phyloP scores from a whole-genome alignment of 2,329 filamentous ascomycete genomes.

The Ploettnerulaceae sp. region DNA sequence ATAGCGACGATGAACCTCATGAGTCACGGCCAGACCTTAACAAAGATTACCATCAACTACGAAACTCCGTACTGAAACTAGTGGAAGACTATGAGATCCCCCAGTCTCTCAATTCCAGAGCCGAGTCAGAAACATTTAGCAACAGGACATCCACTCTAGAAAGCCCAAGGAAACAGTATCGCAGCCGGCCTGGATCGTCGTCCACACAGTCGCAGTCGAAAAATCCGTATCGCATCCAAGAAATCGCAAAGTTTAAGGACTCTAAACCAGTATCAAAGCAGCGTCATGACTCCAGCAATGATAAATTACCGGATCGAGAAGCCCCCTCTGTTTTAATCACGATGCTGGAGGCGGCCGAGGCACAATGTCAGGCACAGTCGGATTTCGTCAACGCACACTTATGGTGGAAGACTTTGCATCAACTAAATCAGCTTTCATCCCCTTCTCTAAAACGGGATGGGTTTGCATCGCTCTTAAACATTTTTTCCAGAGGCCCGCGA shows the following conservation, averaged over 20 bases:
- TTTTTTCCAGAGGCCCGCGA: constrained; percentile 67
- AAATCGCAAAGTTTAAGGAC: constrained; percentile 17
- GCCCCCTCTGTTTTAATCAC: constrained; percentile 52
- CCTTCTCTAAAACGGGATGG: constrained; percentile 60
- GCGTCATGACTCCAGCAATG: constrained; percentile 25
- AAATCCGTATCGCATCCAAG: constrained; percentile 48
- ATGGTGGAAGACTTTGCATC: constrained; percentile 78
- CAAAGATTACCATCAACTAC: constrained; percentile 75
- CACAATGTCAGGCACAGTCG: constrained; percentile 70
- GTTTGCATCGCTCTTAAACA: constrained; percentile 65
- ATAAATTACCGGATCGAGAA: constrained; percentile 41
- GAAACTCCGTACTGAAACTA: constrained; percentile 74
- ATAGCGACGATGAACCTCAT: constrained; percentile 52
- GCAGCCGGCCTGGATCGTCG: constrained; percentile 45
- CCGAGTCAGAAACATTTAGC: constrained; percentile 60
- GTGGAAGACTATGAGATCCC: constrained; percentile 81
- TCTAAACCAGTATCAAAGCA: constrained; percentile 20
- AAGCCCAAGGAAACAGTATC: constrained; percentile 51
- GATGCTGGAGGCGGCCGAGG: constrained; percentile 72
- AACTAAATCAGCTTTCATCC: constrained; percentile 59
- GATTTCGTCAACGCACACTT: constrained; percentile 81
- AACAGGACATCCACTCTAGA: constrained; percentile 56
- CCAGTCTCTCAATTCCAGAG: constrained; percentile 56
- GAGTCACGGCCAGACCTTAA: constrained; percentile 60
- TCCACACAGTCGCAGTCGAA: constrained; percentile 48